Conservation (phyloP, 805 yeast species). For the Candida piceae region DNA sequence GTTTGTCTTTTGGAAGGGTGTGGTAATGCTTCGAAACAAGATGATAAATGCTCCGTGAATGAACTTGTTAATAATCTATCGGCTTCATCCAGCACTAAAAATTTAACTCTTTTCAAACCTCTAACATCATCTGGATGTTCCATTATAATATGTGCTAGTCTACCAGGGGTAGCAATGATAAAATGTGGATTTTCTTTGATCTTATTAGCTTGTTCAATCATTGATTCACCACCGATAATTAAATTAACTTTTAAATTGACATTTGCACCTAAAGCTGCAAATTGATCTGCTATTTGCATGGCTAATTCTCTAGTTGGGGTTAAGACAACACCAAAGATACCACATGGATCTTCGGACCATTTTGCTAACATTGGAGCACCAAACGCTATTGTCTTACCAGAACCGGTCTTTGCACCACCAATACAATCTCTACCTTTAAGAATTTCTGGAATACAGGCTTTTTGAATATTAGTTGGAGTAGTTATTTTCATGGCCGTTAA, state of each 20-base stretch:
- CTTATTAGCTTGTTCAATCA: slow-evolving; percentile 80
- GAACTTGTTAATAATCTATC: slow-evolving; percentile 83
- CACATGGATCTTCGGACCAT: slow-evolving; percentile 95
- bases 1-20: slow-evolving; percentile 75
- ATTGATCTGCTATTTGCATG: slow-evolving; percentile 94
- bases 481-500: slow-evolving; percentile 75
- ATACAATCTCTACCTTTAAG: slow-evolving; percentile 84
- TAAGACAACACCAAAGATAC: slow-evolving; percentile 80
- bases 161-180: slow-evolving; percentile 95
- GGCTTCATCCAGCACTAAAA: slow-evolving; percentile 90
- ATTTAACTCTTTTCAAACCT: slow-evolving; percentile 75
- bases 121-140: slow-evolving; percentile 85
- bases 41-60: slow-evolving; percentile 71
- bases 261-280: slow-evolving; percentile 83
- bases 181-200: slow-evolving; percentile 86
- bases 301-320: slow-evolving; percentile 96
- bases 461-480: slow-evolving; percentile 82
- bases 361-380: slow-evolving; percentile 94
- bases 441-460: slow-evolving; percentile 83
- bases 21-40: slow-evolving; percentile 72
- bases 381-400: slow-evolving; percentile 96
- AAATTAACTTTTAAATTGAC: slow-evolving; percentile 82
- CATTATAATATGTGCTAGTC: slow-evolving; percentile 82
- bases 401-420: slow-evolving; percentile 98
- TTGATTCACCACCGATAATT: slow-evolving; percentile 93